A percentile compares a stretch with the other conserved stretches of the same genome.
Conservation (phyloP, 164 flowering plant genomes). For the Buxus sempervirens region DNA sequence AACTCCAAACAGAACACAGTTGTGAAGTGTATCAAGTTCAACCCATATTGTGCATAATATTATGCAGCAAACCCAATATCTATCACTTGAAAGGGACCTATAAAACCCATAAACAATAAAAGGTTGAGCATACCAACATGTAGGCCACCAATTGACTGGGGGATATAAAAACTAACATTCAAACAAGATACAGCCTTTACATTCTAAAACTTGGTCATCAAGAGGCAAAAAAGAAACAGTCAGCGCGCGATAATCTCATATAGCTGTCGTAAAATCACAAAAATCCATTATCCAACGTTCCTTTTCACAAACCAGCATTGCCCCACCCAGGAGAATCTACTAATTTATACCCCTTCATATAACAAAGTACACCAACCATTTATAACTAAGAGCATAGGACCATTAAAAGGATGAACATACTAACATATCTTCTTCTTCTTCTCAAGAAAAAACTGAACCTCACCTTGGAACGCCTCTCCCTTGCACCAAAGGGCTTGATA, state of each 20-base stretch:
- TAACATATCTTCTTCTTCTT: too few species aligned
- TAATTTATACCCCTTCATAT: background rate
- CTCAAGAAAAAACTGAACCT: background rate
- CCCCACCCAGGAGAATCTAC: background rate
- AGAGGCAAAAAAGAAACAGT: background rate
- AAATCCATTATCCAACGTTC: constrained; percentile 46
- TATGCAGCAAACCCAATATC: too few species aligned
- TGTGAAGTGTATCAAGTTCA: too few species aligned
- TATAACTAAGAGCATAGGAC: background rate
- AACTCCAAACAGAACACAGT: too few species aligned
- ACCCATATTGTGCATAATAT: too few species aligned
- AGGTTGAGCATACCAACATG: too few species aligned
- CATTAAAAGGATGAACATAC: background rate
- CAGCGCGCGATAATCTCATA: background rate
- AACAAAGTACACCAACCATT: background rate
- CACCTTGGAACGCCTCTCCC: constrained; percentile 62
- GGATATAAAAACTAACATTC: too few species aligned
- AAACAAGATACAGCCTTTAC: background rate
- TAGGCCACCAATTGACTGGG: too few species aligned
- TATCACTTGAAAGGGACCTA: too few species aligned
- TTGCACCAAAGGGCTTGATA: constrained; percentile 61
- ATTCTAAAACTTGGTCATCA: background rate
- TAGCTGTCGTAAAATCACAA: background rate
- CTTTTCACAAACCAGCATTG: constrained; percentile 5
- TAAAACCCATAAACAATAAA: too few species aligned